Conservation (phyloP, 371 early-diverging fungal species). For the Rhizopus sp. region DNA sequence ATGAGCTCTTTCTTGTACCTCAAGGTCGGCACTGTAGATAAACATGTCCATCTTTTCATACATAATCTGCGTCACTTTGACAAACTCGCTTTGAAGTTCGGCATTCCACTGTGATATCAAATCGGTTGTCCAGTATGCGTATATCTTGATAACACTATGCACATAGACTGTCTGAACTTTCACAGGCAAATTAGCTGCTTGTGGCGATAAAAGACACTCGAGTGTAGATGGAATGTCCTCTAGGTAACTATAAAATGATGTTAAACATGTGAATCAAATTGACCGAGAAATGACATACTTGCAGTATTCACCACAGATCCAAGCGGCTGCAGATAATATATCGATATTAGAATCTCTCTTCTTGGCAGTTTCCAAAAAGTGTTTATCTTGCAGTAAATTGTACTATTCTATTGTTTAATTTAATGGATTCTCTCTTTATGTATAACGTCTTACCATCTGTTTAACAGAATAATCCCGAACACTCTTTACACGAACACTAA, state of each 20-base stretch:
- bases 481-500: constrained; percentile 86
- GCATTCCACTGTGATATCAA: constrained; percentile 60
- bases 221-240: constrained; percentile 56
- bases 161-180: constrained; percentile 73
- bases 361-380: constrained; percentile 62
- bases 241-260: constrained; percentile 18
- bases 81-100: constrained; percentile 49
- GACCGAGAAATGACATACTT: constrained; percentile 24
- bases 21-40: constrained; percentile 63
- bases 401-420: constrained; percentile 28
- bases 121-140: constrained; percentile 65
- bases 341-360: constrained; percentile 70
- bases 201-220: constrained; percentile 57
- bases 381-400: constrained; percentile 59
- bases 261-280: background rate
- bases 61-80: constrained; percentile 55
- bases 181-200: constrained; percentile 57
- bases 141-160: constrained; percentile 77
- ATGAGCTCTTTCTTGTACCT: constrained; percentile 81
- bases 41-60: constrained; percentile 57
- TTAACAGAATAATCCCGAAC: constrained; percentile 77
- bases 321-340: constrained; percentile 86
- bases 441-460: constrained; percentile 62
- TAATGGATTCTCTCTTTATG: background rate
- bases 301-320: constrained; percentile 90